These are phyloP conservation scores for Lasiosphaeris hirsuta DNA, from an alignment of 495 filamentous ascomycete species.

Conservation along the genomic window DNA sequence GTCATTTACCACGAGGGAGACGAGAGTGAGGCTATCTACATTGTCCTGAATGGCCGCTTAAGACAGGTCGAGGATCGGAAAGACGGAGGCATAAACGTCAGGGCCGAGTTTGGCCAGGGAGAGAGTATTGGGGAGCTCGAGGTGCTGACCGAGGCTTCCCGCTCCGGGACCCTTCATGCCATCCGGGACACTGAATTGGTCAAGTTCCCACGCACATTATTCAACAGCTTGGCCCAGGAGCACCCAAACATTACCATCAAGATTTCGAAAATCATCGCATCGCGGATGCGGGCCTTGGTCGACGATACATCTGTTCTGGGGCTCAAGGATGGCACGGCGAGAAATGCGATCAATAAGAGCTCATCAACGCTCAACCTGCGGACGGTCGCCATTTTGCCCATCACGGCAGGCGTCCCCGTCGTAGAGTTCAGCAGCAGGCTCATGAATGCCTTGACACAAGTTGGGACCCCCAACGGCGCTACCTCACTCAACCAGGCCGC, in stretches of 20 bases:
- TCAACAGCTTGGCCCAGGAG: constrained; percentile 95
- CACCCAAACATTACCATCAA: constrained; percentile 98
- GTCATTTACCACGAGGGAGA: constrained; percentile 92
- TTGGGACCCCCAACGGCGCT: constrained; percentile 83
- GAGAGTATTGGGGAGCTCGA: constrained; percentile 97
- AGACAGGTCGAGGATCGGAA: constrained; percentile 73
- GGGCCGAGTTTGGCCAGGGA: constrained; percentile 92
- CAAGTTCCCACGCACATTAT: constrained; percentile 91
- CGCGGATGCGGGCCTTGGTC: constrained; percentile 84
- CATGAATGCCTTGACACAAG: constrained; percentile 79
- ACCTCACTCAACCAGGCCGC: constrained; percentile 90
- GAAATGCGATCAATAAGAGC: constrained; percentile 60
- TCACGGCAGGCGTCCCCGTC: constrained; percentile 88
- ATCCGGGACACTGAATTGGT: constrained; percentile 96
- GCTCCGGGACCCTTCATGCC: constrained; percentile 87
- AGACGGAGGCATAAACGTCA: constrained; percentile 77
- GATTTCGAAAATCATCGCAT: constrained; percentile 96
- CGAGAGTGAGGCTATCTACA: constrained; percentile 97
- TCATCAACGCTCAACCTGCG: constrained; percentile 88
- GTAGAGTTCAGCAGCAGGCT: constrained; percentile 92
- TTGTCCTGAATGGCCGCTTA: constrained; percentile 90
- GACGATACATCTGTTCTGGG: constrained; percentile 62
- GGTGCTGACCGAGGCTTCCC: constrained; percentile 88
- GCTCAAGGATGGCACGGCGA: constrained; percentile 45
- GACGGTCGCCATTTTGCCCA: constrained; percentile 87